Conservation (phyloP, 2,329 filamentous ascomycete genomes). For the Fusarium sp. region DNA sequence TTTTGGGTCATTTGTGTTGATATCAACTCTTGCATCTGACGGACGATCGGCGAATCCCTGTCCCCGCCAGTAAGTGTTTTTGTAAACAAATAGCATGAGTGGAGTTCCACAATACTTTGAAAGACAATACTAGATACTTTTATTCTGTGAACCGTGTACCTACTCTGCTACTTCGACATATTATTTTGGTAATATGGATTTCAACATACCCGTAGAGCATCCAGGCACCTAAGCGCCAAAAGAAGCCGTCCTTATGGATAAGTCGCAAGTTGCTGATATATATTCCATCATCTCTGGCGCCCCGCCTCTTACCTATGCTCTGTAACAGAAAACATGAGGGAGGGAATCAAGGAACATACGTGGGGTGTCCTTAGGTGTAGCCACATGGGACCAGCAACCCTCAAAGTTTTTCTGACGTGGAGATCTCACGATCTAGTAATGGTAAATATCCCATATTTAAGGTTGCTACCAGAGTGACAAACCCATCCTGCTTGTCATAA, state of each 20-base stretch:
- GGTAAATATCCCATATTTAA: background rate
- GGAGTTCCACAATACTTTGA: background rate
- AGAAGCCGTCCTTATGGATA: background rate
- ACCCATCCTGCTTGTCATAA: slow-evolving; percentile 9
- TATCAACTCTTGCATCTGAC: background rate
- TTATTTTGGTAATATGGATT: background rate
- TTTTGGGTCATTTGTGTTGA: background rate
- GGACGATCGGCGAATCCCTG: slow-evolving; percentile 5
- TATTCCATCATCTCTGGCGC: slow-evolving; percentile 30
- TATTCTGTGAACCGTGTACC: background rate
- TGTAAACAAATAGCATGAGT: slow-evolving; percentile 11
- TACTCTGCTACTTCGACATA: background rate
- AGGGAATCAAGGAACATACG: background rate
- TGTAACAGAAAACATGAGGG: slow-evolving; percentile 8
- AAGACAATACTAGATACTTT: background rate
- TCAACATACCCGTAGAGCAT: background rate
- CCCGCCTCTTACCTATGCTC: slow-evolving; percentile 12
- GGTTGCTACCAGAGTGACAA: slow-evolving; percentile 5
- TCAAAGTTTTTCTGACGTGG: slow-evolving; percentile 18
- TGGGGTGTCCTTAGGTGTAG: slow-evolving; percentile 14
- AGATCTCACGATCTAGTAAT: slow-evolving; percentile 10
- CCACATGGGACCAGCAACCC: slow-evolving; percentile 15
- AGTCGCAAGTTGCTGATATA: background rate
- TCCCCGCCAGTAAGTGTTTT: slow-evolving; percentile 23
- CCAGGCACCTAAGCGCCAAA: background rate